Evolutionary conservation across 768 basidiomycete genomes (phyloP).

Genomic region (Psilocybe cubensis): DNA sequence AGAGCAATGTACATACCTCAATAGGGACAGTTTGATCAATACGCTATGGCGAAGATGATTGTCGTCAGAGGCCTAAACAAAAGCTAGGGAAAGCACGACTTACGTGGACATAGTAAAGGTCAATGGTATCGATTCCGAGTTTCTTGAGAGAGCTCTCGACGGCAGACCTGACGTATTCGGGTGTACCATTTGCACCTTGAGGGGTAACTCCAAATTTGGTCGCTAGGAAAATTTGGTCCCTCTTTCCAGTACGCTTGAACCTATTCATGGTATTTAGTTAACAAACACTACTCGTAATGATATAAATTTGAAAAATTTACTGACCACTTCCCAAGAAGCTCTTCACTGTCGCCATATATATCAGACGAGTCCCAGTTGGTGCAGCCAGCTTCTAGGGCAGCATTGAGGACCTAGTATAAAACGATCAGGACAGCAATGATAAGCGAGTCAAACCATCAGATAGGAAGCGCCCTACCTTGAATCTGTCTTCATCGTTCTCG

Average conservation of each 20-base stretch:
- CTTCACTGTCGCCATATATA: slow-evolving; percentile 48
- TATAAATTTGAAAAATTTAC: too few species aligned
- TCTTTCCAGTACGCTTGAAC: slow-evolving; percentile 56
- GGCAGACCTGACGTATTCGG: slow-evolving; percentile 42
- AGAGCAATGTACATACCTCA: slow-evolving; percentile 33
- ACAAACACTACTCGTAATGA: too few species aligned
- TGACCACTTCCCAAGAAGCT: slow-evolving; percentile 38
- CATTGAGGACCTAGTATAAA: slow-evolving; percentile 38
- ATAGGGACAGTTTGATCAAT: slow-evolving; percentile 47
- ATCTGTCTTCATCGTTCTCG: slow-evolving; percentile 55
- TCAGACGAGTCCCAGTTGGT: slow-evolving; percentile 55
- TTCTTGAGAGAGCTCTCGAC: slow-evolving; percentile 41
- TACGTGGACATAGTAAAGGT: slow-evolving; percentile 53
- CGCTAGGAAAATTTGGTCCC: slow-evolving; percentile 61
- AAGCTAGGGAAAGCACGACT: not conserved
- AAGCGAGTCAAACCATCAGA: not conserved
- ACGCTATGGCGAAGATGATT: slow-evolving; percentile 22
- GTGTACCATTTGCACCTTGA: slow-evolving; percentile 26
- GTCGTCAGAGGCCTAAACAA: not conserved
- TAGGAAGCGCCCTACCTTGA: slow-evolving; percentile 45
- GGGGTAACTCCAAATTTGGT: slow-evolving; percentile 46
- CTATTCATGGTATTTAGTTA: slow-evolving; percentile 21
- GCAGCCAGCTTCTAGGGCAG: slow-evolving; percentile 43
- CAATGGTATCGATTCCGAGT: slow-evolving; percentile 46
- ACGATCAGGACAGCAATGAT: not conserved